Base-by-base conservation (phyloP, 306 rosid species). In the apple (Malus domestica) region DNA sequence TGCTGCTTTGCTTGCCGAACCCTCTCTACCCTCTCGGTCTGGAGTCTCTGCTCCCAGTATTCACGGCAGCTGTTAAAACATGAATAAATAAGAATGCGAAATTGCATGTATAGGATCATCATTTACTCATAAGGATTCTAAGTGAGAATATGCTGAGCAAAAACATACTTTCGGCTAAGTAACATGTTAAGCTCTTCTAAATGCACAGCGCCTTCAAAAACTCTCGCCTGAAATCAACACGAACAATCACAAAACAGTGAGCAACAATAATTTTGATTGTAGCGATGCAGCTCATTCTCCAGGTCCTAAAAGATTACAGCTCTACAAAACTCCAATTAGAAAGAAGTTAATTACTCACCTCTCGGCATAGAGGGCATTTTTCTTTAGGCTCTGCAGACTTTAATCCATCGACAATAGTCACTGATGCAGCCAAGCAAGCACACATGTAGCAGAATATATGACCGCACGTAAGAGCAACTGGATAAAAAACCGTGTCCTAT, bases 401-500 rank as follows among this genome's bases (percentile, higher is more conserved):
- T 22, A 95, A 89, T 46, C 97, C 93, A 72, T 89, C 81, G 0
- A 95, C 90, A 61, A 90, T 92, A 33, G 89, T 87, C 60, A 90
- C 97, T 3, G 97, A 89, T 58, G 97, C 96, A 73, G 99, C 97
- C 0, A 93, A 92, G 87, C 97, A 90, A 70, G 96, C 92, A 73
- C 99, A 95, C 77, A 89, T 80, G 79, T 84, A 88, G 86, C 99
- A 95, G 90, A 86, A 92, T 80, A 95, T 91, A 78, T 95, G 99
- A 66, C 99, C 97, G 42, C 99, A 95, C 22, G 86, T 81, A 75
- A 95, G 91, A 80, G 97, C 88, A 82, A 90, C 96, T 3, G 99
- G 93, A 87, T 95, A 98, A 81, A 95, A 95, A 78, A 95, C 96
- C 4, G 93, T 90, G 12, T 95, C 99, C 99, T 95, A 86, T 71